These are phyloP conservation scores for Fragaria ananassa DNA, from an alignment of 306 rosid species.

Conservation along the genomic window DNA sequence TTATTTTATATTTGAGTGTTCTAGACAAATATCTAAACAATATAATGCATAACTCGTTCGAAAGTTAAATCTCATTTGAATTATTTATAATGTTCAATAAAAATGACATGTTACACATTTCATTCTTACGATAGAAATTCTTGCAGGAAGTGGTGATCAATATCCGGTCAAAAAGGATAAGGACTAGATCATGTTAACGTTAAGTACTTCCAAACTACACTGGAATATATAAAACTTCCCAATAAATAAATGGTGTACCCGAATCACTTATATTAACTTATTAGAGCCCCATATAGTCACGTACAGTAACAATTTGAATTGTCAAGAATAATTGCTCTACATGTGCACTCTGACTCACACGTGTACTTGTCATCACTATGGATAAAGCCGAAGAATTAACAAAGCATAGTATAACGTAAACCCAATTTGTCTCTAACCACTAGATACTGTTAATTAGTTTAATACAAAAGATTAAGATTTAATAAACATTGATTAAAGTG, in stretches of 20 bases:
- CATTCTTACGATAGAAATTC: too few relatives aligned
- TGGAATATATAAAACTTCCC: not conserved
- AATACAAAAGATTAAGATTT: too few relatives aligned
- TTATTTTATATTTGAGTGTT: too few relatives aligned
- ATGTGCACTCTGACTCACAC: constrained; percentile 19
- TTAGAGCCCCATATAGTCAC: not conserved
- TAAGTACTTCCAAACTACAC: not conserved
- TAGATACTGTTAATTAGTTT: not conserved
- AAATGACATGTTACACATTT: too few relatives aligned
- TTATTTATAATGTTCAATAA: too few relatives aligned
- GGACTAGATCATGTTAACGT: not conserved
- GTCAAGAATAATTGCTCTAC: constrained; percentile 1
- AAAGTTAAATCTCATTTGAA: too few relatives aligned
- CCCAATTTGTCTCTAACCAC: constrained; percentile 13
- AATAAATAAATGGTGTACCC: not conserved
- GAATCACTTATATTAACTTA: not conserved
- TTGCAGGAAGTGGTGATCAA: not conserved
- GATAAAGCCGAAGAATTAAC: not conserved
- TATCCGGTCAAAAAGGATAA: not conserved
- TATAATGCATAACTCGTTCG: too few relatives aligned
- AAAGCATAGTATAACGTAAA: not conserved
- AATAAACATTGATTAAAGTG: too few relatives aligned
- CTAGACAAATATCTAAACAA: too few relatives aligned
- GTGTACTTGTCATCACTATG: constrained; percentile 9
- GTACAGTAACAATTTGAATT: not conserved